Conservation (phyloP, 75 land plant genomes). For the Sequoiadendron giganteum region DNA sequence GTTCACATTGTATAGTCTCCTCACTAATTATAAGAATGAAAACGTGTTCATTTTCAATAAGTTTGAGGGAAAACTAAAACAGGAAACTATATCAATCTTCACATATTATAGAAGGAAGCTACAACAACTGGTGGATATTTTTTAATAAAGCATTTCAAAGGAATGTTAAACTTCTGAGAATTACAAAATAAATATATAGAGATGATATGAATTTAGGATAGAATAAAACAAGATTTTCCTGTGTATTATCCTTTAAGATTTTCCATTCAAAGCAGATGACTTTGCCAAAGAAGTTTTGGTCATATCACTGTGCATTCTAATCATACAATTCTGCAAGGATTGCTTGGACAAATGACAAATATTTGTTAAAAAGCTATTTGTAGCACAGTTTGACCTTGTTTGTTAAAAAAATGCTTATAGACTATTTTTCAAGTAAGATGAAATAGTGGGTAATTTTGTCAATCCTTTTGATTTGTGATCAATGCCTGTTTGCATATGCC, state of each 20-base stretch:
- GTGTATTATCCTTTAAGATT: neutral
- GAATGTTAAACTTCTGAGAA: neutral
- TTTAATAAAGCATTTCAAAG: neutral
- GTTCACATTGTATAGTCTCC: neutral
- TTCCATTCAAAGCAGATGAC: neutral
- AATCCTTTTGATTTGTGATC: neutral
- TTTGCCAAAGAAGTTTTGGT: neutral
- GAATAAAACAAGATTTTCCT: neutral
- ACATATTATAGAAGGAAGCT: neutral
- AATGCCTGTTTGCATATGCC: neutral
- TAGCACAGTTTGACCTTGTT: neutral
- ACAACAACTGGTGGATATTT: neutral
- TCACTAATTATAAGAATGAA: neutral
- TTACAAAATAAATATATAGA: neutral
- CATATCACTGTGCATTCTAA: neutral
- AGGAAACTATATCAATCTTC: neutral
- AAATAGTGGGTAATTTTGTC: neutral
- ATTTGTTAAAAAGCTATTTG: neutral
- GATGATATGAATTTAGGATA: neutral
- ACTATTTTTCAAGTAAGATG: neutral
- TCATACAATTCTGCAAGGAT: neutral
- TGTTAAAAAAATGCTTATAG: neutral
- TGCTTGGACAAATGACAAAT: neutral
- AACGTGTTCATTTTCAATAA: neutral
- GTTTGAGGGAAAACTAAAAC: neutral